Conservation (phyloP, 179 eudicot species). For the Corrigiola litoralis region DNA sequence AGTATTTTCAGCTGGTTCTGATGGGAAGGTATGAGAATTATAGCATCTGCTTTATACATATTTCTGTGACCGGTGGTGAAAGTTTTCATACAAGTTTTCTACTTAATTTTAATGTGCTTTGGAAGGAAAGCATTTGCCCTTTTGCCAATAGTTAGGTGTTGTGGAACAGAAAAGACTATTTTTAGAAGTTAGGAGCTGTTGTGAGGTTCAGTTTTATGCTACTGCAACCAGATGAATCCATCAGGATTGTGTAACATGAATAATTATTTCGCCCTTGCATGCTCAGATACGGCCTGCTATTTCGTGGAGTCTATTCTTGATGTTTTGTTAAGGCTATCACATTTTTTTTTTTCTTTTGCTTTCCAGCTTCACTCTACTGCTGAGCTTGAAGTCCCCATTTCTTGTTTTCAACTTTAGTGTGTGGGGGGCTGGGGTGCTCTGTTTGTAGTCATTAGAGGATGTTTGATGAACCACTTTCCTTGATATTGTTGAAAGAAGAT, state of each 20-base stretch:
- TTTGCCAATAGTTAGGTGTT: too few relatives aligned
- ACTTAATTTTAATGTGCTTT: not conserved
- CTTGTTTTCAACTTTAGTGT: too few relatives aligned
- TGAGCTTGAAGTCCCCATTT: not conserved
- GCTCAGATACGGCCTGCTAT: not conserved
- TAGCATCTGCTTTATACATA: conserved; percentile 2
- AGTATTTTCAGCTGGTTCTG: conserved; percentile 95
- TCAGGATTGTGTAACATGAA: not conserved
- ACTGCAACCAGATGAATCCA: too few relatives aligned
- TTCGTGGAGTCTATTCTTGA: not conserved
- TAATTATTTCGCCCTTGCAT: too few relatives aligned
- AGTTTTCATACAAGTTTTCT: conserved; percentile 4
- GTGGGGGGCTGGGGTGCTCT: too few relatives aligned
- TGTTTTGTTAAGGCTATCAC: not conserved
- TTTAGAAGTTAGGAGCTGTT: too few relatives aligned
- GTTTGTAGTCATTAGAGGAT: too few relatives aligned
- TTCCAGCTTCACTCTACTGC: not conserved
- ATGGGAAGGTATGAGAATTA: conserved; percentile 76
- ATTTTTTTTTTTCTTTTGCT: not conserved
- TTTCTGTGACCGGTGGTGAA: not conserved
- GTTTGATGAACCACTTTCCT: too few relatives aligned
- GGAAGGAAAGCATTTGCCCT: too few relatives aligned
- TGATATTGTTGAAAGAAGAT: too few relatives aligned
- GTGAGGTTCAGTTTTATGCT: too few relatives aligned
- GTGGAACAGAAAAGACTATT: too few relatives aligned